Conservation (phyloP, 73 alveolate genomes). For the Stentor coeruleus region DNA sequence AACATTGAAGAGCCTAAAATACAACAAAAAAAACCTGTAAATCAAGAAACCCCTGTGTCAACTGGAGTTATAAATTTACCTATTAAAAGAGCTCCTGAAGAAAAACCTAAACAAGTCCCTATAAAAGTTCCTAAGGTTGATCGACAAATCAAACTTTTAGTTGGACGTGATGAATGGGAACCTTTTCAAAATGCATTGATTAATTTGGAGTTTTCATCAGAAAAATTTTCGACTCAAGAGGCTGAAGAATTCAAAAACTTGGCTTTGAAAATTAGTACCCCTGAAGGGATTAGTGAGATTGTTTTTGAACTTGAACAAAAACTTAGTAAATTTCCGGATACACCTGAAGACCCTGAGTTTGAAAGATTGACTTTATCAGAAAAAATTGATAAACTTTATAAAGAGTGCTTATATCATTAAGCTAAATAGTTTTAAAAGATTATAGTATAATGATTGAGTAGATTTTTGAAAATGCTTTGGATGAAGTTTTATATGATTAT, state of each 20-base stretch:
- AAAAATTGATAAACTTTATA: slow-evolving; percentile 9
- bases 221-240: background rate
- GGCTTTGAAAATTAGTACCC: background rate
- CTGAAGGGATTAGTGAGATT: slow-evolving; percentile 3
- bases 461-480: too few species aligned
- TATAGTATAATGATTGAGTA: too few species aligned
- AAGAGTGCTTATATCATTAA: too few species aligned
- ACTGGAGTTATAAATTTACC: background rate
- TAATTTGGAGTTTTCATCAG: background rate
- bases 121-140: background rate
- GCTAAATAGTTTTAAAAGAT: too few species aligned
- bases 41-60: too few species aligned
- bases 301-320: background rate
- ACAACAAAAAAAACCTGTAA: background rate
- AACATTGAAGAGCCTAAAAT: background rate
- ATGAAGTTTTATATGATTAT: too few species aligned
- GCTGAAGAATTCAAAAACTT: background rate
- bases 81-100: background rate
- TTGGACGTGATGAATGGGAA: slow-evolving; percentile 2
- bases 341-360: slow-evolving; percentile 12
- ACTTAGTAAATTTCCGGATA: background rate
- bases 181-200: background rate
- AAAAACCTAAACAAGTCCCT: background rate
- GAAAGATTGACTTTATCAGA: background rate
- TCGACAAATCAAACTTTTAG: background rate